Evolutionary conservation across 2,329 filamentous ascomycete species (phyloP).

Genomic region (Sphaerulina musiva): DNA sequence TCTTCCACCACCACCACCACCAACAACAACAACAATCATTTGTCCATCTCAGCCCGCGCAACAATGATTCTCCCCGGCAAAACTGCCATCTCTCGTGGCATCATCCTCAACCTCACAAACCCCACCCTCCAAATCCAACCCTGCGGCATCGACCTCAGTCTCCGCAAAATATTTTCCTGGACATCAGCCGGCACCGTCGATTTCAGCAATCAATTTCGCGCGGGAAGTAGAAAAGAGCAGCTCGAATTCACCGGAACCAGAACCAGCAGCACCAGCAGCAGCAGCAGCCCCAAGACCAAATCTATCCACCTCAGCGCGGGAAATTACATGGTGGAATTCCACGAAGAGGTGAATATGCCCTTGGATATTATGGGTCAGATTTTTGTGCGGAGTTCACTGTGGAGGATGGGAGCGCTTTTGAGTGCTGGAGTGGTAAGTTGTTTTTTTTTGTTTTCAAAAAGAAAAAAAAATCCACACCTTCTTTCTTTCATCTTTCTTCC

Average conservation of each 20-base stretch:
- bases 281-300: not conserved
- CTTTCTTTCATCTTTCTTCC: too few relatives aligned
- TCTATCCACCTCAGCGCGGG: constrained; percentile 19
- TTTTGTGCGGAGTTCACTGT: constrained; percentile 38
- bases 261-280: not conserved
- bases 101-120: constrained; percentile 12
- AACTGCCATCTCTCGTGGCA: constrained; percentile 5
- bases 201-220: constrained; percentile 12
- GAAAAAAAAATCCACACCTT: too few relatives aligned
- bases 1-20: too few relatives aligned
- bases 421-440: constrained; percentile 33
- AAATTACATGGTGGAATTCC: constrained; percentile 39
- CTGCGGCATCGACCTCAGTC: constrained; percentile 19
- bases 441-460: too few relatives aligned
- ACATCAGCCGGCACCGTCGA: constrained; percentile 15
- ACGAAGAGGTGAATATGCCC: constrained; percentile 38
- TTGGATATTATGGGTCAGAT: constrained; percentile 38
- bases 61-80: constrained; percentile 17
- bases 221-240: not conserved
- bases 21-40: too few relatives aligned
- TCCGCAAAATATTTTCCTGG: constrained; percentile 12
- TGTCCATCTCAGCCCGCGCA: too few relatives aligned
- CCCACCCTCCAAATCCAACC: constrained; percentile 14
- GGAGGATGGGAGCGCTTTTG: constrained; percentile 36
- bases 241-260: constrained; percentile 1